Evolutionary conservation across 345 rosid genomes (phyloP), one percentile per base, ranked within the genome.

Genomic region (Hypericum perforatum): DNA sequence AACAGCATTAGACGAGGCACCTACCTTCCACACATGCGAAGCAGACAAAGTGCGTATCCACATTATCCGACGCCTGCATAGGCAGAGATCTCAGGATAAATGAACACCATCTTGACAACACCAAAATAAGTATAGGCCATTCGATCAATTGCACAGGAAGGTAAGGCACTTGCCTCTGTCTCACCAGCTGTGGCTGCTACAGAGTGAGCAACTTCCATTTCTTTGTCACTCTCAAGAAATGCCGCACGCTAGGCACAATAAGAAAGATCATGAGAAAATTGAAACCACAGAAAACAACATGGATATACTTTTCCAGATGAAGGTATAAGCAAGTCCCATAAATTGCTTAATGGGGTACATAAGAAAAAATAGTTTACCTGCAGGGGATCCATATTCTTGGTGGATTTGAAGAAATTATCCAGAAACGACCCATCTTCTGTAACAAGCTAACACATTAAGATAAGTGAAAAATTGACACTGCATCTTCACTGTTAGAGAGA

Each of bases 181-280:
- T 91, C 95, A 50, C 98, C 98, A 22, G 81, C 89, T 39, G 76
- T 58, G 48, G 87, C 98, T 42, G 96, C 98, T 61, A 83, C 82
- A 41, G 89, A 79, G 61, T 91, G 98, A 47, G 95, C 95, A 58
- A 67, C 82, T 77, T 86, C 98, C 81, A 91, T 76, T 64, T 91
- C 87, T 52, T 66, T 69, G 43, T 87, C 84, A 47, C 78, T 79
- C 78, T 85, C 95, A 46, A 87, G 96, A 70, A 74, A 85, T 61
- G 11, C 59, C 32, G 86, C 98, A 16, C 96, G 87, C 98, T 91
- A 39, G 49, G 43, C 42, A 47, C 13, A 53, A 56, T 40, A 65
- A 11, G 62, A 49, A 13, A 66, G 52, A 41, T 47, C 0, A 47
- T 9, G 42, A 12, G 6, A 16, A 6, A 32, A 6, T 12, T 10